Evolutionary conservation across 2,329 filamentous ascomycete species (phyloP), one percentile per base, ranked within the genome.

Genomic region (Pseudogymnoascus sp.): DNA sequence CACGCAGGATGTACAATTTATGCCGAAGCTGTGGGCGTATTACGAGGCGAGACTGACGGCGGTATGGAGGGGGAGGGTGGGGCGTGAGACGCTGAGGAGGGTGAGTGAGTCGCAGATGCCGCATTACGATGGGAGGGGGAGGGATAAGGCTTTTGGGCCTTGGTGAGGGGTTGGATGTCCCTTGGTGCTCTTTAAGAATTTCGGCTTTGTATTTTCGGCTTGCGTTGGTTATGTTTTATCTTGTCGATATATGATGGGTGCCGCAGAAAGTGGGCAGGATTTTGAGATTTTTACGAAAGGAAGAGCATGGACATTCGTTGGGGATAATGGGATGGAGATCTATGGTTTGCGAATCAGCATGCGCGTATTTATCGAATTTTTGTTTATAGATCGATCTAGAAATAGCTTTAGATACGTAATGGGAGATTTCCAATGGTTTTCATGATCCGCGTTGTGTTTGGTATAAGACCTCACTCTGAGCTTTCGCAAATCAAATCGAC

Each of bases 1-100:
- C 65, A 71, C 73, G 2, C 72, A 78, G 31, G 80, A 83, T 66
- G 76, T 84, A 1, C 41, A 67, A 2, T 70, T 74, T 39, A 68
- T 83, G 64, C 76, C 78, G 0, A 61, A 62, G 13, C 66, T 83
- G 2, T 75, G 71, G 67, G 51, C 61, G 5, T 12, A 69, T 9
- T 77, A 48, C 29, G 9, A 4, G 42, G 42, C 5, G 42, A 48
- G 42, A 12, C 8, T 48, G 42, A 15, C 25, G 21, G 25, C 12
- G 13, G 0, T 1, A 13, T 48, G 42, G 42, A n/a, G 42, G 25
- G 42, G 25, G 42, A 48, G 12, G 25, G 21, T 27, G 12, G 10
- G 12, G 42, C 21, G 1, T 3, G 42, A 48, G 42, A 29, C 42
- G 42, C 1, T 5, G 42, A n/a, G 42, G 25, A 48, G 42, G 42